Evolutionary conservation across 345 rosid species (phyloP).

Genomic region (Bruguiera sexangula): DNA sequence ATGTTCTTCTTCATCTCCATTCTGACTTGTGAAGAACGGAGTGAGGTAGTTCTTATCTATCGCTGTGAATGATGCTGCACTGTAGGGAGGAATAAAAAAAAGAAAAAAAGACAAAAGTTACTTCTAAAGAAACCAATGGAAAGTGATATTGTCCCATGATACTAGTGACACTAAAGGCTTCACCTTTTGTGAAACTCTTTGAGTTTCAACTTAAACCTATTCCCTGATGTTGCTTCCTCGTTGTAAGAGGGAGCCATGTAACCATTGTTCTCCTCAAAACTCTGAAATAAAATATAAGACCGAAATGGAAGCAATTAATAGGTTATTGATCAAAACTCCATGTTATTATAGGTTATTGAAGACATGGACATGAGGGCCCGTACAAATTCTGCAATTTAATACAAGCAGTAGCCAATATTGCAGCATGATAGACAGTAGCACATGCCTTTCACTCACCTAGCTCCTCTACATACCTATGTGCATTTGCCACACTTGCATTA

Average conservation of each 20-base stretch:
- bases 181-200: conserved; percentile 82
- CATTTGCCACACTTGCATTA: not conserved
- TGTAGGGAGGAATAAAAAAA: conserved; percentile 23
- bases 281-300: conserved; percentile 33
- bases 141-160: not conserved
- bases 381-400: not conserved
- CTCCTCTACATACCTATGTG: not conserved
- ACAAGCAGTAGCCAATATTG: conserved; percentile 4
- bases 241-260: conserved; percentile 59
- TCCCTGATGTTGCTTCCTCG: conserved; percentile 67
- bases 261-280: conserved; percentile 51
- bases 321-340: not conserved
- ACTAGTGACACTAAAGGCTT: conserved; percentile 6
- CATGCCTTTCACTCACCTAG: not conserved
- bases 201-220: conserved; percentile 70
- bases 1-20: conserved; percentile 58
- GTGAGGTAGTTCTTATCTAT: conserved; percentile 78
- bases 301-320: not conserved
- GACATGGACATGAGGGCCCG: no score
- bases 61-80: conserved; percentile 75
- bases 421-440: not conserved
- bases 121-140: not conserved
- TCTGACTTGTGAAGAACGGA: conserved; percentile 80
- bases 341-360: no score
- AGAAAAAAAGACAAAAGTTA: not conserved